Base-by-base conservation (phyloP, 331 rosid species). In the Acacia concinna region DNA sequence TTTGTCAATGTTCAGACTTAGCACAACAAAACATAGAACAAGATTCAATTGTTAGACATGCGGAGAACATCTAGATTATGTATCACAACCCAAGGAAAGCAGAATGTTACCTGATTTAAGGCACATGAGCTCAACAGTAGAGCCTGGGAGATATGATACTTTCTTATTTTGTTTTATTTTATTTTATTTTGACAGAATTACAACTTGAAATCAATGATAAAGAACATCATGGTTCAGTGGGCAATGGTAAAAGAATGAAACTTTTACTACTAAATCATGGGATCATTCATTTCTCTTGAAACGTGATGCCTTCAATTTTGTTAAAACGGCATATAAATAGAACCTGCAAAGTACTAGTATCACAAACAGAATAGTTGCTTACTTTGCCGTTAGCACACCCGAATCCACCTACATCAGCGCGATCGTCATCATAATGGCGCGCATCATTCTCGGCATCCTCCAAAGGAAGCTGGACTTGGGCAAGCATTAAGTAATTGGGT, bases 401-500 rank as follows among this genome's bases (percentile, higher is more conserved):
- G 1, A 96, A 93, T 1, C 99, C 98, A 6, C 98, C 98, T 1
- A 71, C 79, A 28, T 91, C 97, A 0, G 90, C 79, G 17, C 91
- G 94, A 56, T 94, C 96, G 2, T 94, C 98, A 1, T 89, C 94
- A 40, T 96, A 93, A 79, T 91, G 90, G 30, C 98, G 90, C 8
- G 98, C 97, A 44, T 96, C 97, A 60, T 90, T 96, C 88, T 96
- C 98, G 0, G 99, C 77, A 34, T 93, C 98, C 11, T 96, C 98
- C 20, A 96, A 81, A 0, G 99, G 98, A 3, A 96, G 94, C 87
- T 93, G 99, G 44, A 96, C 98, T 81, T 96, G 97, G 6, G 98
- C 99, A 2, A 96, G 91, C 98, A 93, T 96, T 44, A 96, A 90
- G 65, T 96, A 96, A 85, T 96, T 96, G 34, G 98, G 99, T 74